Conservation (phyloP, 345 rosid genomes). For the Eucalyptus curtisii region DNA sequence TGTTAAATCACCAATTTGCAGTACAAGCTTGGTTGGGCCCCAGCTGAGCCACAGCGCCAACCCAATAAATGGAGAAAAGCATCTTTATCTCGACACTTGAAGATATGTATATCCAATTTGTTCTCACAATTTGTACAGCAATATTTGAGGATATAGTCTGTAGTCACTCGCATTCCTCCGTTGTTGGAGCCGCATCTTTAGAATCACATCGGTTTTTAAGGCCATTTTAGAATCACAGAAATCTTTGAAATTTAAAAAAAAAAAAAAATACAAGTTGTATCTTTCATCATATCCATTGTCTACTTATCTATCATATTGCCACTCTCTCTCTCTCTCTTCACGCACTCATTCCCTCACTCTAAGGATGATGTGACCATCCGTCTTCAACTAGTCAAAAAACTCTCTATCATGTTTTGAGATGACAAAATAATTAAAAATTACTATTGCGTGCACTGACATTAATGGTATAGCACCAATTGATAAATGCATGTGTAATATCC, state of each 20-base stretch:
- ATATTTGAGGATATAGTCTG: not conserved
- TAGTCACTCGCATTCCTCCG: not conserved
- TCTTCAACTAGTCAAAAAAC: not conserved
- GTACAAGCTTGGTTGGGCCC: not conserved
- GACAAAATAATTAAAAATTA: not conserved
- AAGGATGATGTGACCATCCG: not conserved
- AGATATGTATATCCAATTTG: not conserved
- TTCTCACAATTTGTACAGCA: not conserved
- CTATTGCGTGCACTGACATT: rapidly evolving
- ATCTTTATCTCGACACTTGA: not conserved
- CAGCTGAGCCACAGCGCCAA: not conserved
- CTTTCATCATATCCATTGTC: not conserved
- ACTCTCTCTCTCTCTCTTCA: not conserved
- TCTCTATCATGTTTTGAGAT: not conserved
- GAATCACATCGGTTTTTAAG: not conserved
- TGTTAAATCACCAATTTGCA: not conserved
- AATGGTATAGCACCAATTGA: rapidly evolving
- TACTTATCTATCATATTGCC: not conserved
- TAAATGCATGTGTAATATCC: not conserved
- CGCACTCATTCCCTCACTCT: not conserved
- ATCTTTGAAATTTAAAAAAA: too few relatives aligned
- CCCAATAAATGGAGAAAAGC: not conserved
- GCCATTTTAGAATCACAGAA: not conserved
- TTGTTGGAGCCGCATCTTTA: not conserved
- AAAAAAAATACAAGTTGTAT: not conserved